These are phyloP conservation scores for Pseudonitzschia multiseries DNA, from an alignment of 108 stramenopile genomes.

Conservation along the genomic window DNA sequence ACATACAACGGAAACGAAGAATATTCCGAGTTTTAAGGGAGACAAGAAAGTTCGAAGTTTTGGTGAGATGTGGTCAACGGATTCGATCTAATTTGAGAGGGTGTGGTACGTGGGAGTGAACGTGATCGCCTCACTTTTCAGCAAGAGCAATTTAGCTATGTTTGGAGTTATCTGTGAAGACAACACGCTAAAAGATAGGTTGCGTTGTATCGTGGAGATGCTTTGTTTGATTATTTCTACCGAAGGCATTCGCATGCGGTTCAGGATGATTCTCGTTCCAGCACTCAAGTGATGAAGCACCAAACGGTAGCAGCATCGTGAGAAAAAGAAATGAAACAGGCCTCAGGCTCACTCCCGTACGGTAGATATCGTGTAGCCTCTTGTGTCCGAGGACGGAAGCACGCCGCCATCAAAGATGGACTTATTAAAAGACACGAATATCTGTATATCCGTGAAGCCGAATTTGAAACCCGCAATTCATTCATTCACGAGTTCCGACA, in stretches of 20 bases:
- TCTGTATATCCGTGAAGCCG: not conserved
- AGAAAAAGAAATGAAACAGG: not conserved
- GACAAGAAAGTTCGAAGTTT: constrained; percentile 16
- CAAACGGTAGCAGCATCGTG: not conserved
- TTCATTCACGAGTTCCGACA: constrained; percentile 4
- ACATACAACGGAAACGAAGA: not conserved
- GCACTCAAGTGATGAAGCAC: not conserved
- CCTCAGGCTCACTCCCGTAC: not conserved
- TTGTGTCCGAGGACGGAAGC: not conserved
- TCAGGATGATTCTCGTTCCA: not conserved
- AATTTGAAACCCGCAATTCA: not conserved
- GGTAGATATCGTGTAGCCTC: constrained; percentile 11
- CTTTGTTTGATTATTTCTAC: not conserved
- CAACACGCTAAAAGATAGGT: not conserved
- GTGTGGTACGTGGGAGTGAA: not conserved
- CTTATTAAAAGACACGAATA: not conserved
- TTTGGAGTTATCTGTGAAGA: not conserved
- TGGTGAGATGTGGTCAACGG: not conserved
- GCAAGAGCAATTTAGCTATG: not conserved
- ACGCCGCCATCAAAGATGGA: not conserved
- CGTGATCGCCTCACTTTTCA: too few species aligned
- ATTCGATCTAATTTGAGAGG: not conserved
- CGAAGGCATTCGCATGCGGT: not conserved
- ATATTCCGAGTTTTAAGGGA: constrained; percentile 4
- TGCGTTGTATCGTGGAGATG: not conserved